Percentiles rank a stretch among this genome's conserved stretches.
These are phyloP conservation scores for Termitomyces sp. DNA, from an alignment of 768 basidiomycete species.

Conservation along the genomic window DNA sequence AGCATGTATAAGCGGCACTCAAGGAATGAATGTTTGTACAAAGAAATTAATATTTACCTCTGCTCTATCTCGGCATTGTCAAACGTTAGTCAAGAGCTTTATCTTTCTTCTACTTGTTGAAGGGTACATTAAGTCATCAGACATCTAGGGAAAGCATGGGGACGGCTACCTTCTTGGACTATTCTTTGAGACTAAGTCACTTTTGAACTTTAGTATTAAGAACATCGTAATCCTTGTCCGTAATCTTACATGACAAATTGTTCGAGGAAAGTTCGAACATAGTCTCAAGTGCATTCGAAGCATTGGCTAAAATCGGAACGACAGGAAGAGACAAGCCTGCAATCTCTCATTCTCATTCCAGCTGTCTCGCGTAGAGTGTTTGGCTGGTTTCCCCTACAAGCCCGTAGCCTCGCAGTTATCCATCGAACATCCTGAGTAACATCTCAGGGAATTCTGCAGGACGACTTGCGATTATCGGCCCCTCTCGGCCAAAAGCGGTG, in stretches of 20 bases:
- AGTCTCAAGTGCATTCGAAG: constrained; percentile 55
- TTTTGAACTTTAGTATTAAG: constrained; percentile 58
- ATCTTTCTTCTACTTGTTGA: constrained; percentile 65
- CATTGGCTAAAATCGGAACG: constrained; percentile 42
- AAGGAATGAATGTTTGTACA: background rate
- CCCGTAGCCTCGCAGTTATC: constrained; percentile 6
- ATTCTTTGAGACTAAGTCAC: constrained; percentile 25
- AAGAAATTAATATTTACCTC: constrained; percentile 28
- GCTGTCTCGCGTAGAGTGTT: constrained; percentile 25
- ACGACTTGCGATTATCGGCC: constrained; percentile 67
- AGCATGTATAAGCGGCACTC: no score
- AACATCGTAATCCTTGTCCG: constrained; percentile 61
- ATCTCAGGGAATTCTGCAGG: constrained; percentile 60
- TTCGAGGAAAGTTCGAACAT: constrained; percentile 70
- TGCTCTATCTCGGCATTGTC: constrained; percentile 26
- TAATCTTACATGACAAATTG: constrained; percentile 6
- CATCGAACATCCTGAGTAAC: constrained; percentile 30
- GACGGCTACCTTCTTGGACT: constrained; percentile 78
- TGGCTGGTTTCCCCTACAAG: constrained; percentile 72
- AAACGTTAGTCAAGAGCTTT: constrained; percentile 25
- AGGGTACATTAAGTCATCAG: background rate
- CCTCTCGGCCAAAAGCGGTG: constrained; percentile 43
- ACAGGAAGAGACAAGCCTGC: constrained; percentile 41
- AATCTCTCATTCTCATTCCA: constrained; percentile 48
- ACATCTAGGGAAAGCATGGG: background rate